These are phyloP conservation scores for Penicillium thymicola DNA, from an alignment of 2,329 filamentous ascomycete species.

Conservation along the genomic window DNA sequence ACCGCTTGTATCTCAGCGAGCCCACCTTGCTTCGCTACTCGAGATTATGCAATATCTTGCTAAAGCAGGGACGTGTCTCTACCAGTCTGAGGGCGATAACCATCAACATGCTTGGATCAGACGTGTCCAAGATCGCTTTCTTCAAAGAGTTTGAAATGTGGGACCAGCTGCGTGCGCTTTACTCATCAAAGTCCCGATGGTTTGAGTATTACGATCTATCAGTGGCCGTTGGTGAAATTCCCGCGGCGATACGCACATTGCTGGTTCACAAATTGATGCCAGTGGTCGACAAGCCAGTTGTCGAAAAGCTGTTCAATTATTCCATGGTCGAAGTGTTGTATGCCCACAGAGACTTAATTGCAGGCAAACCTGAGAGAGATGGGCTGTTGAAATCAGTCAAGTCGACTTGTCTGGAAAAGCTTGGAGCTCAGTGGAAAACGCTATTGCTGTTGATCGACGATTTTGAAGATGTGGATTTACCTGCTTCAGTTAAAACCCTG, in stretches of 20 bases:
- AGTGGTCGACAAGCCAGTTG: not conserved
- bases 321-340: conserved; percentile 1
- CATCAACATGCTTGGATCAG: conserved; percentile 17
- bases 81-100: conserved; percentile 10
- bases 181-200: conserved; percentile 6
- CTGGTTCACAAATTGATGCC: conserved; percentile 2
- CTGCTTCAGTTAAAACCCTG: not conserved
- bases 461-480: not conserved
- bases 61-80: conserved; percentile 20
- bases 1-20: conserved; percentile 3
- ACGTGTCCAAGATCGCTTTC: conserved; percentile 12
- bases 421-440: conserved; percentile 1
- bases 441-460: not conserved
- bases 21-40: conserved; percentile 10
- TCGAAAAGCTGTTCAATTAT: conserved; percentile 2
- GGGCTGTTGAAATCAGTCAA: not conserved
- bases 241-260: conserved; percentile 6
- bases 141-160: conserved; percentile 21
- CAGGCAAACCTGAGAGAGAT: not conserved
- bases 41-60: conserved; percentile 19
- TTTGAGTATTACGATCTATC: conserved; percentile 14
- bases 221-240: conserved; percentile 6
- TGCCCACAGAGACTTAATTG: not conserved
- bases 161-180: conserved; percentile 12
- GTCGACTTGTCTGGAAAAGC: not conserved